Base-by-base conservation (phyloP, 495 filamentous ascomycete species). In the Neurospora sp. region DNA sequence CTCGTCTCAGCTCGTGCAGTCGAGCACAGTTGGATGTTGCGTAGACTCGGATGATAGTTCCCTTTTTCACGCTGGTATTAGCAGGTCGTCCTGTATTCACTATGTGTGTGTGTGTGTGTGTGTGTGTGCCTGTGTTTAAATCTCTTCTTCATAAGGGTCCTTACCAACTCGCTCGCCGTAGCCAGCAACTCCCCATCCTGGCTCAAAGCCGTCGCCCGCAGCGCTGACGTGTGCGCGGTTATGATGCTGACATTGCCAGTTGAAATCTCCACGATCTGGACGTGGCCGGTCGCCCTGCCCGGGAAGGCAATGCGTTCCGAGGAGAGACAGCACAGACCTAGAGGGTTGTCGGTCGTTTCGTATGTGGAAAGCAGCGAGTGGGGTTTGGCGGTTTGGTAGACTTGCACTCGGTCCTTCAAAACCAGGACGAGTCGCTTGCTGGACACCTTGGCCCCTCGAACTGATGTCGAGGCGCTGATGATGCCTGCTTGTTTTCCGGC, bases 181-280 rank as follows among this genome's bases (percentile, higher is more conserved):
- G 94, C 96, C 31, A 98, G 82, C 41, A 96, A 76, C 70, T 94
- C 89, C 12, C 93, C 94, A 78, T 96, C 91, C 0, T 84, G 86
- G 74, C 92, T 97, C 42, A 99, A 81, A 41, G 89, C 87, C 78
- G 98, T 85, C n/a, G 94, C 93, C 69, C 91, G 86, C 39, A 99
- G 81, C 3, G 91, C 87, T 3, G 91, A 89, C 37, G 90, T 88
- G 81, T 99, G 96, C 3, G 96, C 96, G 1, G 95, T 95, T 69
- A 98, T 92, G 81, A 99, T 97, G 81, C 91, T 97, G 72, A 98
- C 92, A 76, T 93, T 96, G 42, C 91, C 91, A 4, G 88, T 93
- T 37, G 86, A 86, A 44, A 97, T 80, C 79, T 96, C 91, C 68
- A 97, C 92, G 27, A 99, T 80, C 78, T 97, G 94, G n/a, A 98